Evolutionary conservation across 306 rosid genomes (phyloP).

Genomic region (Cucurbita ficifolia): DNA sequence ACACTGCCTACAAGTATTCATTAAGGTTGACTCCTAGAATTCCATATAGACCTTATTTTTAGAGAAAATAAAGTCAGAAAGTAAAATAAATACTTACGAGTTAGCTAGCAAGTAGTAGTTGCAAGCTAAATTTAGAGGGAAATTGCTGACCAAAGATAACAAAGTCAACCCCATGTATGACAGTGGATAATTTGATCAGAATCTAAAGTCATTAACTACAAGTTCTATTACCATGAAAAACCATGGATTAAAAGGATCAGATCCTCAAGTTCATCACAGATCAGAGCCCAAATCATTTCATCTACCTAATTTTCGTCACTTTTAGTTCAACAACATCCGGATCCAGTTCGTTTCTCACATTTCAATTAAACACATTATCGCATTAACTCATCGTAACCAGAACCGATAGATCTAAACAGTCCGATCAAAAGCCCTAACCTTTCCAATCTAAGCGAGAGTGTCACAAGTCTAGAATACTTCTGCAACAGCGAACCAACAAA

Average conservation of each 20-base stretch:
- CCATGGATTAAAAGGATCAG: background rate
- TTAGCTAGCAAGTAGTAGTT: background rate
- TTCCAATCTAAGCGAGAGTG: constrained; percentile 78
- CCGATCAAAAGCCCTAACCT: constrained; percentile 36
- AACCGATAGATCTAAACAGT: constrained; percentile 27
- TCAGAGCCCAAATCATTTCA: constrained; percentile 11
- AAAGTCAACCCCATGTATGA: background rate
- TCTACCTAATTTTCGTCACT: background rate
- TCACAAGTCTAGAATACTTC: constrained; percentile 63
- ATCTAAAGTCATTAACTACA: background rate
- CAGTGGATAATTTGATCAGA: background rate
- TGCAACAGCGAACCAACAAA: constrained; percentile 69
- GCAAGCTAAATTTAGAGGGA: background rate
- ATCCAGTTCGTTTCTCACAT: background rate
- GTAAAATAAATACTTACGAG: background rate
- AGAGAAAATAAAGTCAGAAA: background rate
- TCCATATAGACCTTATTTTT: background rate
- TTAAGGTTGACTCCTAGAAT: background rate
- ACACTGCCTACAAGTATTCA: background rate
- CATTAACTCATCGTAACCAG: background rate
- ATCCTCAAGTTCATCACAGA: constrained; percentile 10
- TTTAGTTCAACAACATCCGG: background rate
- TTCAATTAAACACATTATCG: background rate
- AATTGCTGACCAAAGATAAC: background rate
- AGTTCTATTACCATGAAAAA: background rate